Evolutionary conservation across 176 grass and related monocot genomes (phyloP).

Genomic region (Zoysia japonica): DNA sequence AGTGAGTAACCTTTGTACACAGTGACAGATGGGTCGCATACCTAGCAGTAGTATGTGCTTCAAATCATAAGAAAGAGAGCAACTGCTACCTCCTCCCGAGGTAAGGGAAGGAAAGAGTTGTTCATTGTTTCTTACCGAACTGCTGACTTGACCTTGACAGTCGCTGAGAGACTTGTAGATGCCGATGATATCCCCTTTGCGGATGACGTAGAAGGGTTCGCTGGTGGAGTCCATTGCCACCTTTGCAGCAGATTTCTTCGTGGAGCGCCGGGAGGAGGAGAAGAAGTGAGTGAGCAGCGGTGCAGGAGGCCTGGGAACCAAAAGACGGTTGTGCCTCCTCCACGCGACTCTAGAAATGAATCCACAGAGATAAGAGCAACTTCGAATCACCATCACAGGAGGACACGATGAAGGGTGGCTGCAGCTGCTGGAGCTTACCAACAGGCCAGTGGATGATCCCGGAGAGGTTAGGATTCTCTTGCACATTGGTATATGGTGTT

Average conservation of each 20-base stretch:
- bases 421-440: slow-evolving; percentile 8
- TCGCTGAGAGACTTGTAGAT: slow-evolving; percentile 68
- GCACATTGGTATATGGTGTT: neutral
- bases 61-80: neutral
- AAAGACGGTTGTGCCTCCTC: slow-evolving; percentile 10
- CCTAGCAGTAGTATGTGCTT: slow-evolving; percentile 23
- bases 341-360: slow-evolving; percentile 21
- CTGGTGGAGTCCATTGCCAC: slow-evolving; percentile 25
- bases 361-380: slow-evolving; percentile 32
- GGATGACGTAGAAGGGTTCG: slow-evolving; percentile 71
- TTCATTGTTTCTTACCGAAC: slow-evolving; percentile 43
- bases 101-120: neutral
- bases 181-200: slow-evolving; percentile 60
- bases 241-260: slow-evolving; percentile 33
- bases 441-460: slow-evolving; percentile 8
- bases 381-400: slow-evolving; percentile 25
- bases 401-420: neutral
- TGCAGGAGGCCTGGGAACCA: slow-evolving; percentile 9
- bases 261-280: slow-evolving; percentile 28
- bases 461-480: neutral
- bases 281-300: slow-evolving; percentile 11
- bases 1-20: slow-evolving; percentile 76
- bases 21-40: slow-evolving; percentile 60
- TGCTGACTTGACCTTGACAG: slow-evolving; percentile 76
- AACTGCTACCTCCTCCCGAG: neutral